These are phyloP conservation scores for Fusarium tuaranense DNA, from an alignment of 2,329 filamentous ascomycete species.

Conservation along the genomic window DNA sequence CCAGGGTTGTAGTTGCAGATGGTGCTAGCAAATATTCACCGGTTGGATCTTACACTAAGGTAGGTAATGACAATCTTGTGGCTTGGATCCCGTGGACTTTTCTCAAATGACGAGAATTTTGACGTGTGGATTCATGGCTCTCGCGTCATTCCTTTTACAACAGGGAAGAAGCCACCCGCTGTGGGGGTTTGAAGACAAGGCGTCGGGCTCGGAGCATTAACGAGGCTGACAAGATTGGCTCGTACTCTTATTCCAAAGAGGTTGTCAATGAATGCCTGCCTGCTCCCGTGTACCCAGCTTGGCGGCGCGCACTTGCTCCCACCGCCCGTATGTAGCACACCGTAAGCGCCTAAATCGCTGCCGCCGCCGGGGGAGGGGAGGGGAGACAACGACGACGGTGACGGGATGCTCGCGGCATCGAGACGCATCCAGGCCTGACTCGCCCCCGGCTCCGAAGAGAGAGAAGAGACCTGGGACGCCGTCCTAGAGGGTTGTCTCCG, in stretches of 20 bases:
- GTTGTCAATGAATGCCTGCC: not conserved
- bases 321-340: slow-evolving; percentile 26
- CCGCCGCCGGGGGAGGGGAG: slow-evolving; percentile 4
- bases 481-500: not conserved
- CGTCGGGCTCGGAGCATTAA: slow-evolving; percentile 5
- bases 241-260: slow-evolving; percentile 10
- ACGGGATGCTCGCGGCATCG: slow-evolving; percentile 26
- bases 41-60: not conserved
- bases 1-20: not conserved
- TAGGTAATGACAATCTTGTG: not conserved
- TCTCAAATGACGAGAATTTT: slow-evolving; percentile 16
- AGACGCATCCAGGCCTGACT: slow-evolving; percentile 41
- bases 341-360: slow-evolving; percentile 37
- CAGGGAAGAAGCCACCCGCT: slow-evolving; percentile 19
- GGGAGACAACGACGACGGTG: not conserved
- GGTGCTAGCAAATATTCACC: not conserved
- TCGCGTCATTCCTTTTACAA: slow-evolving; percentile 40
- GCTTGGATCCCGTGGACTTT: slow-evolving; percentile 8
- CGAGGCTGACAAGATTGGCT: slow-evolving; percentile 23
- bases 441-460: slow-evolving; percentile 22
- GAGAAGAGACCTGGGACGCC: slow-evolving; percentile 1
- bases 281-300: slow-evolving; percentile 2
- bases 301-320: slow-evolving; percentile 21
- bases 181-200: not conserved
- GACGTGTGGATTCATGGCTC: slow-evolving; percentile 38